These are phyloP conservation scores for Taphrina flavorubra DNA, from an alignment of 1,139 yeast genomes.

Conservation along the genomic window DNA sequence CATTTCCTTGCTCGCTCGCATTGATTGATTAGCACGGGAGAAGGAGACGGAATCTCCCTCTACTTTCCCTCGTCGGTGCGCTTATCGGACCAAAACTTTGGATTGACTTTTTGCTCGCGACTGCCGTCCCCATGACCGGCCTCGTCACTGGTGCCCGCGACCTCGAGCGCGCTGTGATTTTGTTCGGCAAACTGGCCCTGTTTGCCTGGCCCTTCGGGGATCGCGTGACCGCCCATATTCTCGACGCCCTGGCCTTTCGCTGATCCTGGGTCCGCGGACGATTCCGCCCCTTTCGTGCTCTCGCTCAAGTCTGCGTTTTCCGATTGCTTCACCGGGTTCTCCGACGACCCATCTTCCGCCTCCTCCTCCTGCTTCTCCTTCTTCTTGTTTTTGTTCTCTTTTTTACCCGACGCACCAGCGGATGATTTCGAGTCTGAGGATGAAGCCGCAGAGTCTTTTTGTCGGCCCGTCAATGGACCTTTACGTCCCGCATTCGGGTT, in stretches of 20 bases:
- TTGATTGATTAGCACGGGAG: no score
- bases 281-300: conserved; percentile 25
- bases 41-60: background rate
- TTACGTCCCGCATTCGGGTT: conserved; percentile 23
- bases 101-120: conserved; percentile 22
- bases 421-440: no score
- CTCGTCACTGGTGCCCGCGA: conserved; percentile 15
- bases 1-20: no score
- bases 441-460: no score
- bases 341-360: conserved; percentile 15
- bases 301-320: conserved; percentile 17
- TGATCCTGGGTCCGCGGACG: conserved; percentile 9
- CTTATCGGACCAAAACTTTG: conserved; percentile 29
- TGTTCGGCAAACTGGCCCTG: conserved; percentile 27
- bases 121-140: conserved; percentile 6
- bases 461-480: conserved; percentile 21
- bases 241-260: conserved; percentile 28
- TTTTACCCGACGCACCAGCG: no score
- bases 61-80: background rate
- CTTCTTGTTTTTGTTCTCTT: background rate
- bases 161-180: conserved; percentile 16
- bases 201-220: conserved; percentile 28
- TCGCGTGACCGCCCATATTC: conserved; percentile 26
- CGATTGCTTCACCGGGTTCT: conserved; percentile 13
- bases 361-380: background rate